Evolutionary conservation across 164 flowering plant species (phyloP), one percentile per base, ranked within the genome.

Genomic region (Litsea cubeba): DNA sequence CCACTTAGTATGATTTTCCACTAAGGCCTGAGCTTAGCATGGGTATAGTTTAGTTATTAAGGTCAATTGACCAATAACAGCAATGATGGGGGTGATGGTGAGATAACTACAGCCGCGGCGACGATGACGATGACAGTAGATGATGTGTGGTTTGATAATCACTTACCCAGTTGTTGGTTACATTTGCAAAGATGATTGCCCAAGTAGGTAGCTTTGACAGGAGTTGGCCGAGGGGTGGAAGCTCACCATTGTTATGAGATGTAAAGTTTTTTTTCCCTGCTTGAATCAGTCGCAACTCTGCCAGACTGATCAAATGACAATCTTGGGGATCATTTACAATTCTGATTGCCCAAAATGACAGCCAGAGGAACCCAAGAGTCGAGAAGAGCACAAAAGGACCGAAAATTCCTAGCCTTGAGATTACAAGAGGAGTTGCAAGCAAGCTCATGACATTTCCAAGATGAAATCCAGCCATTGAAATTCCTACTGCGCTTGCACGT

Each of bases 391-490:
- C 71, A 76, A 95, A 95, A 26, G 99, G 97, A 25, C 95, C 95
- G 54, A 87, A 80, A 49, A 91, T 79, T 49, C 97, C 97, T 15
- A 82, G 23, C 0, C 87, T 78, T 6, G 97, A 84, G 82, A 95
- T 82, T 69, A 88, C 66, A 23, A 90, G 23, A 4, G 99, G 99
- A 14, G 99, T 85, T 25, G 90, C 73, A 14, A 93, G 78, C 46
- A 95, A 82, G 66, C 99, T 91, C 18, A 82, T 76, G 6, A 95
- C 93, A 79, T 92, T 95, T 68, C 99, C 99, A 8, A 95, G 81
- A 76, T 95, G 99, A 82, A 95, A 95, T 20, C 99, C 99, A 32
- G 86, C 97, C 99, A 95, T 93, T 1, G 97, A 91, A 8, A 91
- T 79, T 50, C 97, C 99, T 68, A 95, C 93, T 54, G 97, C 99